Percentiles rank a stretch among this genome's conserved stretches.
Evolutionary conservation across 306 rosid genomes (phyloP).

Genomic region (Vigna angularis): DNA sequence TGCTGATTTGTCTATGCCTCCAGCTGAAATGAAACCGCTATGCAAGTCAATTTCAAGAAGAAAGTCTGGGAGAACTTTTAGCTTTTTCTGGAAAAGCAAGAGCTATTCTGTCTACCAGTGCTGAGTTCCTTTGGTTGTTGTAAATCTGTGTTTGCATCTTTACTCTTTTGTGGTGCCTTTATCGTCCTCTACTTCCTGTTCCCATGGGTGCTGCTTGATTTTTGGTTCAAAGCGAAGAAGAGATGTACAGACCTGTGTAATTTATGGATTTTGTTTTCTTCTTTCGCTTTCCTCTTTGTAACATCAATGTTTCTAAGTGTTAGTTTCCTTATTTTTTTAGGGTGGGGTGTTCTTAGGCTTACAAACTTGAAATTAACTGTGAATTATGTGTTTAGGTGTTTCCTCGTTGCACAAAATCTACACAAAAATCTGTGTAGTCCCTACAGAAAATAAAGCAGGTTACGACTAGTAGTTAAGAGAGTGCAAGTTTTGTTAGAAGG

Average conservation of each 20-base stretch:
- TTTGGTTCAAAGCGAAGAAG: slow-evolving; percentile 61
- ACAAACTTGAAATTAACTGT: slow-evolving; percentile 22
- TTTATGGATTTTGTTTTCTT: slow-evolving; percentile 73
- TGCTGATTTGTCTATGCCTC: slow-evolving; percentile 50
- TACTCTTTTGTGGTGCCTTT: slow-evolving; percentile 40
- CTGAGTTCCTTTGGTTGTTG: slow-evolving; percentile 56
- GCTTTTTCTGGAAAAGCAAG: slow-evolving; percentile 85
- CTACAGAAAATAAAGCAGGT: not conserved
- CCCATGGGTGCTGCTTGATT: slow-evolving; percentile 48
- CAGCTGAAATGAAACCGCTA: slow-evolving; percentile 68
- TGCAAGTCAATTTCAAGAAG: slow-evolving; percentile 80
- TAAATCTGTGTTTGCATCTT: slow-evolving; percentile 65
- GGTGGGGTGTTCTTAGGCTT: slow-evolving; percentile 6
- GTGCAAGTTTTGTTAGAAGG: not conserved
- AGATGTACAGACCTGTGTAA: slow-evolving; percentile 87
- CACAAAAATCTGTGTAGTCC: too few relatives aligned
- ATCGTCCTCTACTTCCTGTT: slow-evolving; percentile 25
- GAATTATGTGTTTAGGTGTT: slow-evolving; percentile 23
- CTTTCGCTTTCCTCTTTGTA: slow-evolving; percentile 47
- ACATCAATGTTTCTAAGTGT: slow-evolving; percentile 47
- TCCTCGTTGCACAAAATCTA: not conserved
- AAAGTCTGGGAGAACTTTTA: slow-evolving; percentile 72
- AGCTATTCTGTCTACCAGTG: slow-evolving; percentile 92
- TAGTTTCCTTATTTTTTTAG: not conserved
- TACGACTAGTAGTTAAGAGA: not conserved